phyloP scores from a whole-genome alignment of 2,329 filamentous ascomycete species.

The Paraphaeosphaeria minitans region DNA sequence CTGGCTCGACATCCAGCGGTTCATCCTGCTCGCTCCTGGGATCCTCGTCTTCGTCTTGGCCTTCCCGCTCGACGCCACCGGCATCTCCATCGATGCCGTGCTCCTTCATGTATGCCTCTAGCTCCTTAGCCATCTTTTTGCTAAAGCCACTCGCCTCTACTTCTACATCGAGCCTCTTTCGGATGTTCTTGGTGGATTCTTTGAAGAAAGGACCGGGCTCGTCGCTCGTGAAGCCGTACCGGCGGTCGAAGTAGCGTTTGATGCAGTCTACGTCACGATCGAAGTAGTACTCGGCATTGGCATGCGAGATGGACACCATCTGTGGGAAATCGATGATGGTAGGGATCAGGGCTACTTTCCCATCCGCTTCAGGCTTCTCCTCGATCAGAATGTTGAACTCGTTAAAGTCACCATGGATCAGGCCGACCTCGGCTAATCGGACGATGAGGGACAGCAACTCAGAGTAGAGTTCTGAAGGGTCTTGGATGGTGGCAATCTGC shows the following conservation, averaged over 20 bases:
- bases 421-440: slow-evolving; percentile 78
- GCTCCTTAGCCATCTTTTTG: slow-evolving; percentile 93
- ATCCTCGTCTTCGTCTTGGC: slow-evolving; percentile 24
- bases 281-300: slow-evolving; percentile 96
- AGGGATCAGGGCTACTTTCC: slow-evolving; percentile 66
- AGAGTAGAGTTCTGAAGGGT: slow-evolving; percentile 86
- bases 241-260: slow-evolving; percentile 88
- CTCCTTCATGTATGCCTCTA: slow-evolving; percentile 86
- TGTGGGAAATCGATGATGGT: slow-evolving; percentile 97
- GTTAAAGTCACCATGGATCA: slow-evolving; percentile 99
- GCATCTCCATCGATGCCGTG: slow-evolving; percentile 64
- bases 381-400: slow-evolving; percentile 98
- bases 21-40: slow-evolving; percentile 16
- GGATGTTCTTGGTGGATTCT: slow-evolving; percentile 75
- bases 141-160: slow-evolving; percentile 95
- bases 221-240: slow-evolving; percentile 85
- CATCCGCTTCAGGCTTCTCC: slow-evolving; percentile 59
- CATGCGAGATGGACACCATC: slow-evolving; percentile 94
- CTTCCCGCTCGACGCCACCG: slow-evolving; percentile 36
- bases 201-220: slow-evolving; percentile 83
- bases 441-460: slow-evolving; percentile 88
- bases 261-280: slow-evolving; percentile 94
- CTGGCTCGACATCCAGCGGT: background rate
- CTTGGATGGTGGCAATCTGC: slow-evolving; percentile 81
- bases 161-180: slow-evolving; percentile 79